Base-by-base conservation (phyloP, 495 filamentous ascomycete species). In the Cercophora samala region DNA sequence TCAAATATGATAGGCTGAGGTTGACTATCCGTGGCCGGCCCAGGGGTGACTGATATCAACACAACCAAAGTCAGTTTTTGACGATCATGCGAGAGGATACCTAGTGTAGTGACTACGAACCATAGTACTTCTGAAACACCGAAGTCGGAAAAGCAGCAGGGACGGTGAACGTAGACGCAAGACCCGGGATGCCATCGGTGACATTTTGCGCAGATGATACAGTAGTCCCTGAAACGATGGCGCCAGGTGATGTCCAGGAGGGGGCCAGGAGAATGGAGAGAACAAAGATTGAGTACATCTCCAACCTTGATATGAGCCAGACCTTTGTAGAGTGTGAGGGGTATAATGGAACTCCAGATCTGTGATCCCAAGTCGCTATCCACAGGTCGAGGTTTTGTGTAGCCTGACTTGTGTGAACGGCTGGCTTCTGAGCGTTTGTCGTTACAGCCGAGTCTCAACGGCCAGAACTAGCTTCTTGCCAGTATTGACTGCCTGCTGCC, bases 1-100 rank as follows among this genome's bases (percentile, higher is more conserved):
- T 88, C 85, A 64, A 82, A 78, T 21, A 89, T 75, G 46, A 80
- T 80, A 11, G 86, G 86, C 69, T 89, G 85, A 42, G 86, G 84
- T 73, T 89, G 81, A 29, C 18, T 62, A 24, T 53, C 21, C 4
- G n/a, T n/a, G 25, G 58, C 62, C 26, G 62, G 26, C 9, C 37
- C 11, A 46, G 37, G 37, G 37, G 37, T 46, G 15, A 46, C 37
- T 46, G 37, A 46, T 46, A 46, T 46, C 8, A 46, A 46, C 5
- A 18, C 15, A 46, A 9, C 13, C 37, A 17, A 46, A 9, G 37
- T 46, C 37, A 46, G 37, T 9, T 17, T 46, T 46, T 9, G 37
- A 46, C 5, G 37, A 17, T 46, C 37, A 46, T 13, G 5, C 15
- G 2, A 46, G 37, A 9, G 15, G 5, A 1, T 46, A 5, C 0